Evolutionary conservation across 75 land plant species (phyloP), one percentile per base, ranked within the genome.

Genomic region (Adiantum capillusveneris): DNA sequence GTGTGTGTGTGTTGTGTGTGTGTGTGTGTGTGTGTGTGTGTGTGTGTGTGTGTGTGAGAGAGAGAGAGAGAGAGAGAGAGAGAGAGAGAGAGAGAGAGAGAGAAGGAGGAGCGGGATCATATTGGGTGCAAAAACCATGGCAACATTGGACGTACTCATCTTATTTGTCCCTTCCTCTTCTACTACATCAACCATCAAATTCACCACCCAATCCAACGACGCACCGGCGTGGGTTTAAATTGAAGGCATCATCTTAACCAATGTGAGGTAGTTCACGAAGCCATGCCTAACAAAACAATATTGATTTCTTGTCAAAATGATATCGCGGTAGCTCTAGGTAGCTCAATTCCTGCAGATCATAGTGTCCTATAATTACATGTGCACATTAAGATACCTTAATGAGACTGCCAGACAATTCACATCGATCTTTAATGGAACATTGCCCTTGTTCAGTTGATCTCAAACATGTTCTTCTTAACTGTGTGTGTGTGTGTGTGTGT

Each of bases 61-160:
- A n/a, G n/a, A n/a, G n/a, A n/a, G n/a, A n/a, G n/a, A n/a, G n/a
- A n/a, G n/a, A n/a, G n/a, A n/a, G n/a, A n/a, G n/a, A n/a, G n/a
- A n/a, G n/a, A n/a, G n/a, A n/a, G n/a, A n/a, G n/a, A n/a, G n/a
- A n/a, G n/a, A n/a, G n/a, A n/a, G n/a, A n/a, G n/a, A n/a, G n/a
- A n/a, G n/a, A n/a, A n/a, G n/a, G n/a, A n/a, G n/a, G n/a, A n/a
- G n/a, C n/a, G n/a, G 98, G 12, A 96, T 86, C 98, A 94, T 89
- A 67, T 94, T 94, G 0, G 98, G 98, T 29, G 98, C 96, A 60
- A 94, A 94, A 60, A 94, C 98, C 98, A 90, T 94, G 0, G 96
- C 98, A 58, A 94, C 86, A 59, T 94, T 94, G 56, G 90, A 65
- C 7, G 98, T 87, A 70, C 86, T 94, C 98, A 94, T 94, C 66